A percentile compares a stretch with the other conserved stretches of the same genome.
phyloP scores from a whole-genome alignment of 805 yeast genomes.

The Starmera pachycereana region DNA sequence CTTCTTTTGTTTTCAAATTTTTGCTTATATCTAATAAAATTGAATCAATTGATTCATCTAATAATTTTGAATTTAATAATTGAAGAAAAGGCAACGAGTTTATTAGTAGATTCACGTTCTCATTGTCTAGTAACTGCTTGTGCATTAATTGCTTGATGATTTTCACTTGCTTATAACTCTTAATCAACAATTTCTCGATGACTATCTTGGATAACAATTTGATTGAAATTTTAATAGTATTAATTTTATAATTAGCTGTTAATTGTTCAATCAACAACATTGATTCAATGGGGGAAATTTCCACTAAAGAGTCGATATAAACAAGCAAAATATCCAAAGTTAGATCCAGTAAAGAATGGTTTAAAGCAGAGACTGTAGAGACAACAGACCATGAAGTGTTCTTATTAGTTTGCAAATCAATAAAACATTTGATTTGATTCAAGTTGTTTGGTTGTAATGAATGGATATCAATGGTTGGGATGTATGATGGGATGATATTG shows the following conservation, averaged over 20 bases:
- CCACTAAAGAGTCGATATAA: slow-evolving; percentile 13
- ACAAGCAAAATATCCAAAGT: slow-evolving; percentile 13
- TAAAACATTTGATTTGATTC: slow-evolving; percentile 5
- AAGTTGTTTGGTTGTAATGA: not conserved
- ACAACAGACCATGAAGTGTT: slow-evolving; percentile 14
- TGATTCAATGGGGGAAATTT: slow-evolving; percentile 5
- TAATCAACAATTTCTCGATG: slow-evolving; percentile 10
- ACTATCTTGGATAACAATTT: slow-evolving; percentile 7
- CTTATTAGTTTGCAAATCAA: slow-evolving; percentile 7
- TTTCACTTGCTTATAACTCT: slow-evolving; percentile 10
- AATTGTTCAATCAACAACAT: slow-evolving; percentile 2
- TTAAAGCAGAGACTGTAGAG: slow-evolving; percentile 8
- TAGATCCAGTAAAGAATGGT: slow-evolving; percentile 5
- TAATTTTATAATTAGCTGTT: slow-evolving; percentile 3
- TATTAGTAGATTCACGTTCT: not conserved
- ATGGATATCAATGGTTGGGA: slow-evolving; percentile 2
- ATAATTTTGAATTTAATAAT: slow-evolving; percentile 1
- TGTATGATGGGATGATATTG: slow-evolving; percentile 15
- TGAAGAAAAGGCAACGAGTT: not conserved
- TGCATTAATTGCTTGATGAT: not conserved
- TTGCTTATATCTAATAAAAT: not conserved
- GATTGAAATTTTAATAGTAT: slow-evolving; percentile 1
- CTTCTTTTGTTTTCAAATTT: slow-evolving; percentile 5
- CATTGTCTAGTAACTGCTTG: too few species aligned
- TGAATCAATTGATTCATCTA: slow-evolving; percentile 2